Conservation (phyloP, 169 alveolate genomes). For the Hepatocystis sp. region DNA sequence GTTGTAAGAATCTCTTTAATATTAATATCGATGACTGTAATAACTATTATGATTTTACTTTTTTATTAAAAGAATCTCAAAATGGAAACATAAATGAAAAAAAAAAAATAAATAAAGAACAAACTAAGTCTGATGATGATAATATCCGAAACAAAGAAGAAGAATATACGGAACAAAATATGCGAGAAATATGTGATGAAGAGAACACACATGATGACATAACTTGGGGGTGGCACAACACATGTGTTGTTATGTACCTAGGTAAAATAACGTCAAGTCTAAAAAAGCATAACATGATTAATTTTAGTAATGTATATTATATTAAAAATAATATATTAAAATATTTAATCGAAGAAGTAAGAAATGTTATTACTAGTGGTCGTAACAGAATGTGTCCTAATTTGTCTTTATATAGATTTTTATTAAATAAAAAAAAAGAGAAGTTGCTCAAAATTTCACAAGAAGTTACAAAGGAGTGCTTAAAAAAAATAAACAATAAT, state of each 20-base stretch:
- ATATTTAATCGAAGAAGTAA: neutral
- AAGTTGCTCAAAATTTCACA: neutral
- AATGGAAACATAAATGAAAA: neutral
- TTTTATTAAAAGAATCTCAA: too few relatives aligned
- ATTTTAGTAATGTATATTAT: constrained; percentile 22
- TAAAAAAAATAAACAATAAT: constrained; percentile 5
- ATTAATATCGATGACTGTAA: constrained; percentile 50
- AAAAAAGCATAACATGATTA: constrained; percentile 19
- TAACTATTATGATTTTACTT: too few relatives aligned
- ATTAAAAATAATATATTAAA: constrained; percentile 16
- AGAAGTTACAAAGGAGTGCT: neutral
- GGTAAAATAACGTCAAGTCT: constrained; percentile 34
- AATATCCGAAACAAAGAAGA: neutral
- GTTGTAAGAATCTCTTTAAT: constrained; percentile 7
- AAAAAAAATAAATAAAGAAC: too few relatives aligned
- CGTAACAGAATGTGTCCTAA: neutral
- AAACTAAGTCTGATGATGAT: neutral
- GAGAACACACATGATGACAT: neutral
- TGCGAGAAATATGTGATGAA: neutral
- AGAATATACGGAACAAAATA: neutral
- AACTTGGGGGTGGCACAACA: constrained; percentile 64
- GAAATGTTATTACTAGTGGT: too few relatives aligned
- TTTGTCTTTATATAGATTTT: constrained; percentile 17
- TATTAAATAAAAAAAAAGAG: constrained; percentile 3
- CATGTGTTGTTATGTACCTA: constrained; percentile 50